These are phyloP conservation scores for Komagataella pastoris DNA, from an alignment of 805 yeast genomes.

Conservation along the genomic window DNA sequence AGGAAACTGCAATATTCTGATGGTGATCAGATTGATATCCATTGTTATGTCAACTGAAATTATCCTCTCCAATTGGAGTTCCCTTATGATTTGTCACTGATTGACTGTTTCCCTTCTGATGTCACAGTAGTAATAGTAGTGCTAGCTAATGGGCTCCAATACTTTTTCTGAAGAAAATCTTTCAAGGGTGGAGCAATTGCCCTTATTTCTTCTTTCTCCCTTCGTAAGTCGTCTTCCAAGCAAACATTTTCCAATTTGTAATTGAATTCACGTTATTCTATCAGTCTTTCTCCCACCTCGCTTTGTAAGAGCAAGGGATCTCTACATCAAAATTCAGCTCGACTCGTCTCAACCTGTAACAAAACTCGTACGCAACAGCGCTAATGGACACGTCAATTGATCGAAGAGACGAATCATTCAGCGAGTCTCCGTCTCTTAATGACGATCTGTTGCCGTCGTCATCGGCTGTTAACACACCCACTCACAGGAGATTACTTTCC, in stretches of 20 bases:
- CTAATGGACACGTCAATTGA: not conserved
- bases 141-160: not conserved
- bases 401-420: not conserved
- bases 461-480: slow-evolving; percentile 1
- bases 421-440: not conserved
- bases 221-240: not conserved
- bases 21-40: not conserved
- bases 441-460: not conserved
- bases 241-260: not conserved
- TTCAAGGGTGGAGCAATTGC: not conserved
- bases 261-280: not conserved
- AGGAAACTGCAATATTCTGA: not conserved
- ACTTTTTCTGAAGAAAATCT: not conserved
- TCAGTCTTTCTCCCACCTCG: not conserved
- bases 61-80: not conserved
- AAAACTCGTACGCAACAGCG: not conserved
- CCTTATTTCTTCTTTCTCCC: not conserved
- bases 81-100: not conserved
- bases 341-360: not conserved
- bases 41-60: not conserved
- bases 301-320: not conserved
- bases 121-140: not conserved
- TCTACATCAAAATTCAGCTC: not conserved
- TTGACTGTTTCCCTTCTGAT: not conserved
- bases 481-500: slow-evolving; percentile 11